Percentiles rank a stretch among this genome's conserved stretches.
Conservation (phyloP, 2,329 filamentous ascomycete genomes). For the Hymenoscyphus linearis region DNA sequence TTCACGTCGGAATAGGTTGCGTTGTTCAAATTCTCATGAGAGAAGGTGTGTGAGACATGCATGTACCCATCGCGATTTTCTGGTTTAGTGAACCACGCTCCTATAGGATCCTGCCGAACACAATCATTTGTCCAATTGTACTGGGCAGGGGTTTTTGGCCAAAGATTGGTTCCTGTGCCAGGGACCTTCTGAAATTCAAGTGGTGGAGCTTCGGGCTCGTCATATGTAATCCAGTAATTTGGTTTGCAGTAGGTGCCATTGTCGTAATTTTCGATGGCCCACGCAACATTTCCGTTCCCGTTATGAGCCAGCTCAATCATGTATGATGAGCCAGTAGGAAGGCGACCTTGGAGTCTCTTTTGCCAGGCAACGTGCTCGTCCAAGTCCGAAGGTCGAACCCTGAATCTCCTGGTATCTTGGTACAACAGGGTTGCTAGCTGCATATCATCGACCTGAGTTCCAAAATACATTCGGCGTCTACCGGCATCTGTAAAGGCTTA, state of each 20-base stretch:
- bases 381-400: conserved; percentile 42
- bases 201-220: background rate
- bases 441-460: conserved; percentile 45
- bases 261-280: background rate
- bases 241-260: conserved; percentile 1
- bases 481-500: background rate
- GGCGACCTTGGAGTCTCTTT: conserved; percentile 36
- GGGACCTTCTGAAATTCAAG: conserved; percentile 41
- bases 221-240: background rate
- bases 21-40: conserved; percentile 52
- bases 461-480: background rate
- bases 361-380: conserved; percentile 39
- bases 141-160: conserved; percentile 33
- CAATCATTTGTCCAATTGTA: conserved; percentile 33
- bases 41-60: conserved; percentile 56
- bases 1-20: conserved; percentile 50
- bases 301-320: conserved; percentile 51
- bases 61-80: conserved; percentile 47
- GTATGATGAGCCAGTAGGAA: conserved; percentile 45
- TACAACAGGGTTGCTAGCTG: conserved; percentile 46
- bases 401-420: conserved; percentile 36
- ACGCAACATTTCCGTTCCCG: conserved; percentile 39
- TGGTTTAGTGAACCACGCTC: conserved; percentile 42
- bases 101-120: conserved; percentile 42
- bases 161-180: conserved; percentile 43